Base-by-base conservation (phyloP, 2,329 filamentous ascomycete genomes). In the Aspergillus alliaceus region DNA sequence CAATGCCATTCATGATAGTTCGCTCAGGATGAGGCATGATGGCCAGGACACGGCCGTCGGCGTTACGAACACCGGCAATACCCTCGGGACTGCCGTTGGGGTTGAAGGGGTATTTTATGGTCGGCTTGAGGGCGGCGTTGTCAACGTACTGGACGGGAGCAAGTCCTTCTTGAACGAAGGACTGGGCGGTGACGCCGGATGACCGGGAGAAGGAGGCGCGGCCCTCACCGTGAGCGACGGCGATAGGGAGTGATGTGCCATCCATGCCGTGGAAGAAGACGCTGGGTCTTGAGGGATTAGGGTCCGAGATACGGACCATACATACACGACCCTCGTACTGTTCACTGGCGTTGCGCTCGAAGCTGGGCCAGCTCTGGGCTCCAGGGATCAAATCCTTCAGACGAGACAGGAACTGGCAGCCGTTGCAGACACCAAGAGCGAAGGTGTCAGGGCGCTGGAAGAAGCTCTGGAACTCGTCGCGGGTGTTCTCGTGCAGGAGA, bases 1-100 rank as follows among this genome's bases (percentile, higher is more conserved):
- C 86, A 59, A 92, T 87, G 57, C 91, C 90, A 56, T 86, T 86
- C 79, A 96, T 79, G 57, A 96, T 86, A 15, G 90, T 96, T n/a
- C 92, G 85, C 79, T 97, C 92, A 1, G 92, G 92, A 74, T 96
- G 92, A 59, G 93, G 93, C 92, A 97, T 96, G 78, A 96, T 85
- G 6, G 91, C 91, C 64, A 96, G 75, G 1, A 96, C 90, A 56
- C 90, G 84, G 12, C 92, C 92, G 70, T 96, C 88, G 42, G 80
- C 83, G 66, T 85, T 92, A 65, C 88, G 82, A 25, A 96, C 88
- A 70, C 88, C 91, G 1, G 92, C 90, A 62, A 96, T 89, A 69
- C 90, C 92, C 60, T 84, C 81, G 1, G 90, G 90, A 70, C 88
- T 91, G 52, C 92, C 92, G 76, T 96, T 96, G 51, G 88, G 90